phyloP scores from a whole-genome alignment of 495 filamentous ascomycete species.

The Achaetomiella virescens region DNA sequence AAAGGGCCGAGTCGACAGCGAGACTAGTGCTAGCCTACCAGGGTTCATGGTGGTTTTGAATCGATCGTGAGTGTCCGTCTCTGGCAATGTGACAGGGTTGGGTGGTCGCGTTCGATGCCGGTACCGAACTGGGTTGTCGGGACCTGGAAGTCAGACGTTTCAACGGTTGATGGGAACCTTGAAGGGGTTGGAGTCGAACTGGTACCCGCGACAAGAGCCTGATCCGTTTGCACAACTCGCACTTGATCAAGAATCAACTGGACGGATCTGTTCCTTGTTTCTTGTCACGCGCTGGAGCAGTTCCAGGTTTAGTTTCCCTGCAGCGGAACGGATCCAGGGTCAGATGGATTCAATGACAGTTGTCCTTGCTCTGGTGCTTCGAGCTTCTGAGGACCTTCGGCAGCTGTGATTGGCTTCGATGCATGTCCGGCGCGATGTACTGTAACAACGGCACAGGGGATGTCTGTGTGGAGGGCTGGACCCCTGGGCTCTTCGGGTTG shows the following conservation, averaged over 20 bases:
- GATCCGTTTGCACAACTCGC: not conserved
- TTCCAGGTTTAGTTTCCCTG: slow-evolving; percentile 1
- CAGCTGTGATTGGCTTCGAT: slow-evolving; percentile 21
- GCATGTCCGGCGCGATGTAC: slow-evolving; percentile 20
- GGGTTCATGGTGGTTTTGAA: too few relatives aligned
- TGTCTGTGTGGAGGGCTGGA: slow-evolving; percentile 15
- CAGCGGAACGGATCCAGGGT: slow-evolving; percentile 13
- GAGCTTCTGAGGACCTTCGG: slow-evolving; percentile 2
- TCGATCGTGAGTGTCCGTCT: not conserved
- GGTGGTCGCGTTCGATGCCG: slow-evolving; percentile 14
- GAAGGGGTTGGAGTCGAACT: not conserved
- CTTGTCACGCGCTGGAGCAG: slow-evolving; percentile 2
- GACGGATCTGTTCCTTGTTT: too few relatives aligned
- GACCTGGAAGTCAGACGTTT: slow-evolving; percentile 9
- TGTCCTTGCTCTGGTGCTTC: slow-evolving; percentile 6
- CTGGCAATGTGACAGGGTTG: not conserved
- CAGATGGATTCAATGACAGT: slow-evolving; percentile 15
- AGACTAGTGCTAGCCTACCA: not conserved
- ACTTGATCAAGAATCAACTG: not conserved
- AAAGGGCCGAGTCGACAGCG: not conserved
- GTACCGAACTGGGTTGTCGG: slow-evolving; percentile 17
- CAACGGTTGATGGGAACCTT: slow-evolving; percentile 6
- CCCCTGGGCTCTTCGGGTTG: slow-evolving; percentile 13
- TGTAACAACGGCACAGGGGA: slow-evolving; percentile 26
- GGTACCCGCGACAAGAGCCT: not conserved